Conservation (phyloP, 2,329 filamentous ascomycete species). For the Teratosphaeria gauchensis region DNA sequence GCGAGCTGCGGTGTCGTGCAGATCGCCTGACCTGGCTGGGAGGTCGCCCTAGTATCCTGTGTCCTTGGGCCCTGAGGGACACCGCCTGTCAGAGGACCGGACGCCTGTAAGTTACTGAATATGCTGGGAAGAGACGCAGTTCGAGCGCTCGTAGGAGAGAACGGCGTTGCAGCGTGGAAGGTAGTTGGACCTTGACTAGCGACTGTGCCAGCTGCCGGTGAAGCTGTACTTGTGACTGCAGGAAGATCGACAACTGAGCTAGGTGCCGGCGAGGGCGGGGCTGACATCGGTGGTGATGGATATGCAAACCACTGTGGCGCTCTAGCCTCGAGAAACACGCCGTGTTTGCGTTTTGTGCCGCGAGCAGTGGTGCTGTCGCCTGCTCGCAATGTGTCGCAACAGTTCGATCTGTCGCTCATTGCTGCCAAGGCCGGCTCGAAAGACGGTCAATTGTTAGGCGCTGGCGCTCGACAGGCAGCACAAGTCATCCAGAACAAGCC, state of each 20-base stretch:
- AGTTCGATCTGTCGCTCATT: constrained; percentile 3
- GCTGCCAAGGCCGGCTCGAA: constrained; percentile 10
- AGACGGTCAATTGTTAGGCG: neutral
- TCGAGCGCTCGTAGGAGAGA: neutral
- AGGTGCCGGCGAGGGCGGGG: constrained; percentile 34
- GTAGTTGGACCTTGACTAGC: neutral
- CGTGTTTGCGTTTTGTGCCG: constrained; percentile 11
- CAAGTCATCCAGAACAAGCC: neutral
- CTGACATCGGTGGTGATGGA: constrained; percentile 44
- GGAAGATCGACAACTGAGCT: constrained; percentile 1
- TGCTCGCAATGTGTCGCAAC: constrained; percentile 2
- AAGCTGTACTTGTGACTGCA: neutral
- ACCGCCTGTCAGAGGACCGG: neutral
- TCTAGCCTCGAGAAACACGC: neutral
- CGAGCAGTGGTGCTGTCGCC: constrained; percentile 4
- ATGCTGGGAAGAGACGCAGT: neutral
- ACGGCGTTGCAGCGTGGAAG: neutral
- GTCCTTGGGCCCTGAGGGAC: neutral
- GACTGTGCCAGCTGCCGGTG: neutral
- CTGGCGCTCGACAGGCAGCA: neutral
- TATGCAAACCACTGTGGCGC: constrained; percentile 20
- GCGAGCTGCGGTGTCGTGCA: neutral
- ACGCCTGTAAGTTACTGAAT: neutral
- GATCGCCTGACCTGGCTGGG: neutral
- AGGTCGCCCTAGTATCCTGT: neutral